These are phyloP conservation scores for Rhazya stricta DNA, from an alignment of 257 asterid genomes.

Conservation along the genomic window DNA sequence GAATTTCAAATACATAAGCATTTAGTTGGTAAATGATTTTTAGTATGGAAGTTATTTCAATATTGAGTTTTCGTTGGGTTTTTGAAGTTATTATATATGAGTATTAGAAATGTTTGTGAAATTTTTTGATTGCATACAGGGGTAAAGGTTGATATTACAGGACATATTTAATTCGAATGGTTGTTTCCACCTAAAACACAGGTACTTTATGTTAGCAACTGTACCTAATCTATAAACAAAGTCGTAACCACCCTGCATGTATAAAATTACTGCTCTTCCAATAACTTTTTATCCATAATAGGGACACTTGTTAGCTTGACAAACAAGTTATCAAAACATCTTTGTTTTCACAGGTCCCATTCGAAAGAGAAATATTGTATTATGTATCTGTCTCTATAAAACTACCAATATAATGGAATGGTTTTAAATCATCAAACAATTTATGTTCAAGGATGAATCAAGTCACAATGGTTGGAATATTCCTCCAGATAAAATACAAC, in stretches of 20 bases:
- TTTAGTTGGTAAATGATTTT: too few species aligned
- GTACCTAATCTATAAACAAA: background rate
- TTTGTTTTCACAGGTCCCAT: background rate
- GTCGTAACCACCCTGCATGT: constrained; percentile 1
- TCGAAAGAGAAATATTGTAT: background rate
- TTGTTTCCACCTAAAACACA: too few species aligned
- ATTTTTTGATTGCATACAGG: too few species aligned
- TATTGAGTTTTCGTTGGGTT: too few species aligned
- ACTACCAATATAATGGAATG: background rate
- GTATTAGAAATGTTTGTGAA: too few species aligned
- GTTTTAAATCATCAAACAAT: background rate
- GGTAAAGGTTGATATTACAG: too few species aligned
- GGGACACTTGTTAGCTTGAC: background rate
- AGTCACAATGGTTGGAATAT: too few species aligned
- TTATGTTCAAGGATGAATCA: constrained; percentile 18
- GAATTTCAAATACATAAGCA: too few species aligned
- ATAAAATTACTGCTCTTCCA: background rate
- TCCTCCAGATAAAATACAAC: too few species aligned
- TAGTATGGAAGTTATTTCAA: too few species aligned
- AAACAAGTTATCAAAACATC: background rate
- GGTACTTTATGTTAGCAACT: background rate
- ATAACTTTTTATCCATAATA: background rate
- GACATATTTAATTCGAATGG: too few species aligned
- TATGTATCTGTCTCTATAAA: background rate
- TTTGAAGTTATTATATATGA: too few species aligned